phyloP scores from a whole-genome alignment of 2,329 filamentous ascomycete genomes.

The Talaromyces sp. region DNA sequence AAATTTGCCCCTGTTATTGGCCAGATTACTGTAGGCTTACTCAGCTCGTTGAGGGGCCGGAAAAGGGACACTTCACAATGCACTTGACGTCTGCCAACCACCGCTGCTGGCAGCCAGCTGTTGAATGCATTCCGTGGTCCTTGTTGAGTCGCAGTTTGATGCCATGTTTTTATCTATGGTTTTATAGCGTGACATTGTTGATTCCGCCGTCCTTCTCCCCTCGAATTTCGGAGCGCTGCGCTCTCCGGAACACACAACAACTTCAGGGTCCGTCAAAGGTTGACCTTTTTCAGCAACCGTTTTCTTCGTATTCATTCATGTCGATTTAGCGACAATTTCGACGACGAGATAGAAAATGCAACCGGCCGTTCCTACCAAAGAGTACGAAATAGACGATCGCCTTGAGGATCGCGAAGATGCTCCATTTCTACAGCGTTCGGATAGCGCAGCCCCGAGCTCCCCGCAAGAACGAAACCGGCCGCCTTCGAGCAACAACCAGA shows the following conservation, averaged over 20 bases:
- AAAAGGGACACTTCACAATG: not conserved
- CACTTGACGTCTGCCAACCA: not conserved
- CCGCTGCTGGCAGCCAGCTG: not conserved
- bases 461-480: slow-evolving; percentile 9
- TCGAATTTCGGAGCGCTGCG: not conserved
- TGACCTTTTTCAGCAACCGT: not conserved
- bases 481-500: not conserved
- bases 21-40: not conserved
- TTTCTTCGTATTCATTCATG: not conserved
- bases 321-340: not conserved
- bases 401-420: slow-evolving; percentile 24
- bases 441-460: slow-evolving; percentile 12
- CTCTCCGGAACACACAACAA: not conserved
- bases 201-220: not conserved
- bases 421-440: slow-evolving; percentile 21
- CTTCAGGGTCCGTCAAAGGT: too few relatives aligned
- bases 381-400: slow-evolving; percentile 15
- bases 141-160: not conserved
- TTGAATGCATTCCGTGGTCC: not conserved
- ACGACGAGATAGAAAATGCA: not conserved
- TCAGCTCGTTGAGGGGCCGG: not conserved
- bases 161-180: not conserved
- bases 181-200: not conserved
- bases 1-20: not conserved
- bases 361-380: not conserved